Evolutionary conservation across 2,329 filamentous ascomycete genomes (phyloP).

Genomic region (Didymella segeticola): DNA sequence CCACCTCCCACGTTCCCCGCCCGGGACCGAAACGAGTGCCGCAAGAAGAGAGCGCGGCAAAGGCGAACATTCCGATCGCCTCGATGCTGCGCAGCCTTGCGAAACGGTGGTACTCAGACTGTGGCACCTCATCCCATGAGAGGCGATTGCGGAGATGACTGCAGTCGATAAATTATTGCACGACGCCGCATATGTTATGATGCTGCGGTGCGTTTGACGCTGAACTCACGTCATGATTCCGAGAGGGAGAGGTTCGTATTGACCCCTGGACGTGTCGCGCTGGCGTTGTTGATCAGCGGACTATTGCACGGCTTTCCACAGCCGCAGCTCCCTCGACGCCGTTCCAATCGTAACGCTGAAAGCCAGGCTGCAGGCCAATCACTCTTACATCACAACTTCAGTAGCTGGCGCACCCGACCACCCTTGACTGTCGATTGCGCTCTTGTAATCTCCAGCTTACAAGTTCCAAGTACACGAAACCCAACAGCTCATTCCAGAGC

Average conservation of each 20-base stretch:
- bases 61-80: constrained; percentile 9
- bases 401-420: background rate
- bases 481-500: background rate
- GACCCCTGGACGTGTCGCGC: background rate
- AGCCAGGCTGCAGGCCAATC: background rate
- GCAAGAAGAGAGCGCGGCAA: constrained; percentile 8
- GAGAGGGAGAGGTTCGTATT: background rate
- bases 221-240: constrained; percentile 9
- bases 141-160: constrained; percentile 9
- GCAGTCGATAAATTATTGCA: constrained; percentile 1
- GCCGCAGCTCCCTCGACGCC: background rate
- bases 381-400: background rate
- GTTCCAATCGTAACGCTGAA: background rate
- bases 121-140: constrained; percentile 1
- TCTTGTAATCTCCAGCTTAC: background rate
- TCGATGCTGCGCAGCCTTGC: constrained; percentile 12
- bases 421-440: background rate
- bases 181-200: background rate
- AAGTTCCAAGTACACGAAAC: too few species aligned
- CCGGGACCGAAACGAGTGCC: constrained; percentile 1
- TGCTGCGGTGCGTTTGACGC: constrained; percentile 2
- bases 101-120: constrained; percentile 1
- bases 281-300: constrained; percentile 1
- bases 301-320: background rate
- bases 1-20: constrained; percentile 16